Percentiles rank a stretch among this genome's conserved stretches.
phyloP scores from a whole-genome alignment of 2,329 filamentous ascomycete genomes.

The Sclerotinia glacialis region DNA sequence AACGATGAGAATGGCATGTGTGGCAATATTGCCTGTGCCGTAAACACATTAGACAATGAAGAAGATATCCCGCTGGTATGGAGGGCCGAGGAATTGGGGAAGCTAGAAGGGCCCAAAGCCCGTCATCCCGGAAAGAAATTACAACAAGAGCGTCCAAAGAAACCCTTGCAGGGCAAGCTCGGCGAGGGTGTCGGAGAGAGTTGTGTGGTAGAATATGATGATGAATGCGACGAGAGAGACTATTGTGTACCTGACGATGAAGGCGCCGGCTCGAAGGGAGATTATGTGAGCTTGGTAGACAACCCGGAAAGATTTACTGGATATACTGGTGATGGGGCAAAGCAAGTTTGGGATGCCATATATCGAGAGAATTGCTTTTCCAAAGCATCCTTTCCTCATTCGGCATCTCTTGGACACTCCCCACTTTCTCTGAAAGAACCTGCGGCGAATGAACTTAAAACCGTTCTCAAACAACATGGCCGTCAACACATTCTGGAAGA shows the following conservation, averaged over 20 bases:
- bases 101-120: slow-evolving; percentile 87
- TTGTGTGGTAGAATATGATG: slow-evolving; percentile 95
- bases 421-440: slow-evolving; percentile 34
- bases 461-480: slow-evolving; percentile 57
- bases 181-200: slow-evolving; percentile 89
- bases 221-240: slow-evolving; percentile 93
- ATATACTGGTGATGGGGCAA: slow-evolving; percentile 78
- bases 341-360: slow-evolving; percentile 93
- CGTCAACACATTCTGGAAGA: slow-evolving; percentile 61
- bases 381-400: slow-evolving; percentile 60
- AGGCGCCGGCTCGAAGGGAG: slow-evolving; percentile 78
- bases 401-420: slow-evolving; percentile 53
- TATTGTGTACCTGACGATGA: slow-evolving; percentile 97
- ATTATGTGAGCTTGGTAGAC: slow-evolving; percentile 90
- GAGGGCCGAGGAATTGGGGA: slow-evolving; percentile 88
- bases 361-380: slow-evolving; percentile 97
- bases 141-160: slow-evolving; percentile 66
- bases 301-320: slow-evolving; percentile 97
- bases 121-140: slow-evolving; percentile 76
- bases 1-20: slow-evolving; percentile 89
- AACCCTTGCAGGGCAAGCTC: slow-evolving; percentile 76
- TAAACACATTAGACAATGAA: slow-evolving; percentile 92
- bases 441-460: slow-evolving; percentile 61
- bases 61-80: slow-evolving; percentile 89
- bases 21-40: slow-evolving; percentile 93